A percentile compares a stretch with the other conserved stretches of the same genome.
phyloP scores from a whole-genome alignment of 2,329 filamentous ascomycete species.

The Amylocarpus encephaloides region DNA sequence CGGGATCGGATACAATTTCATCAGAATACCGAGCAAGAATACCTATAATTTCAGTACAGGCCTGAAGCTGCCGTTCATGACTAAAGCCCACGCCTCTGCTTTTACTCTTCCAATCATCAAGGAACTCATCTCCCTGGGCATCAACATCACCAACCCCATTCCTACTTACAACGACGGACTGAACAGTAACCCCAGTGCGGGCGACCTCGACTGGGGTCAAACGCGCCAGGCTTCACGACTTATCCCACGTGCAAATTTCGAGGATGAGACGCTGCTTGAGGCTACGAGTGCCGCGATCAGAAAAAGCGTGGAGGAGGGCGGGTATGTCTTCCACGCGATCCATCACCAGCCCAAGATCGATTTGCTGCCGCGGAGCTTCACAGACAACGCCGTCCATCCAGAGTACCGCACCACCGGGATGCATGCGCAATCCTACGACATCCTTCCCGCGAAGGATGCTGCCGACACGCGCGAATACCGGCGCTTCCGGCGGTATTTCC shows the following conservation, averaged over 20 bases:
- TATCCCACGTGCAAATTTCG: constrained; percentile 36
- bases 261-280: constrained; percentile 21
- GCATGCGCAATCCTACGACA: constrained; percentile 12
- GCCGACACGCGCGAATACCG: constrained; percentile 37
- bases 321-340: constrained; percentile 31
- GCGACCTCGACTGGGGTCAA: not conserved
- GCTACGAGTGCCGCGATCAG: constrained; percentile 28
- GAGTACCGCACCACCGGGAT: constrained; percentile 13
- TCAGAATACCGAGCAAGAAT: not conserved
- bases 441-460: constrained; percentile 29
- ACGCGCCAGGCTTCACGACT: constrained; percentile 33
- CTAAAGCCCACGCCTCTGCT: not conserved
- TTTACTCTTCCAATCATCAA: not conserved
- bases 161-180: constrained; percentile 17
- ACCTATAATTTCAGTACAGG: constrained; percentile 17
- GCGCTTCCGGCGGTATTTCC: constrained; percentile 6
- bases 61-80: constrained; percentile 9
- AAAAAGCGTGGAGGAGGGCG: constrained; percentile 27
- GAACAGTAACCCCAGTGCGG: not conserved
- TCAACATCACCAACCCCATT: not conserved
- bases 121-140: not conserved
- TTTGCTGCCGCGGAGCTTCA: not conserved
- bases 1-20: constrained; percentile 18
- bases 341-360: constrained; percentile 7
- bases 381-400: constrained; percentile 12